These are phyloP conservation scores for Knufia petricola DNA, from an alignment of 2,329 filamentous ascomycete genomes.

Conservation along the genomic window DNA sequence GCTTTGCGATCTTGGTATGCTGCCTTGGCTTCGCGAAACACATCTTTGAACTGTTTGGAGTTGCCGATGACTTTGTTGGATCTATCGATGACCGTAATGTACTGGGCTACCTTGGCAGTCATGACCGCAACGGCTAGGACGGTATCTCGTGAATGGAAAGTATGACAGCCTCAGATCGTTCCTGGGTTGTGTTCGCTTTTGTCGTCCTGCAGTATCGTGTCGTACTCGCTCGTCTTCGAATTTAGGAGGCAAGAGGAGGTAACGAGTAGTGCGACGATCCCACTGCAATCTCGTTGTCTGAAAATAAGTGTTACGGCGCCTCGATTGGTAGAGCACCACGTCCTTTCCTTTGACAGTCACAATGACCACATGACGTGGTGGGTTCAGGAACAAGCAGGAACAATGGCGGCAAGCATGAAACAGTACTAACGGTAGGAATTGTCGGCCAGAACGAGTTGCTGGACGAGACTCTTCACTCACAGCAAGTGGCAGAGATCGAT, in stretches of 20 bases:
- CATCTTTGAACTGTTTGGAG: constrained; percentile 77
- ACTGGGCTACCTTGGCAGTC: constrained; percentile 48
- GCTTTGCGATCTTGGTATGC: constrained; percentile 84
- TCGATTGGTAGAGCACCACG: background rate
- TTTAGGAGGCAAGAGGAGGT: background rate
- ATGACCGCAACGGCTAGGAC: constrained; percentile 13
- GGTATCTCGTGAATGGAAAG: background rate
- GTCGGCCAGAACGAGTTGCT: background rate
- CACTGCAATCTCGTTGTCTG: background rate
- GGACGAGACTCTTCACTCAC: background rate
- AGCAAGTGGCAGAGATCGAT: background rate
- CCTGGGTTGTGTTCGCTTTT: background rate
- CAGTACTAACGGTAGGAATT: background rate
- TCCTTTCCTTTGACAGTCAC: background rate
- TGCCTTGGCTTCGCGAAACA: constrained; percentile 85
- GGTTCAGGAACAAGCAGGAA: background rate
- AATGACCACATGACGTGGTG: background rate
- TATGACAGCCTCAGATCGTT: background rate
- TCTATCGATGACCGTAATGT: constrained; percentile 81
- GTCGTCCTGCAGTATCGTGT: background rate
- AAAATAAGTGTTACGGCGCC: constrained; percentile 4
- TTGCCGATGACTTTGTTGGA: constrained; percentile 86
- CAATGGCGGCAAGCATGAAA: constrained; percentile 6
- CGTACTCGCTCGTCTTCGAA: background rate
- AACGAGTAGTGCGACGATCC: background rate